phyloP scores from a whole-genome alignment of 2,329 filamentous ascomycete genomes.

The Colletotrichum endophyticum region DNA sequence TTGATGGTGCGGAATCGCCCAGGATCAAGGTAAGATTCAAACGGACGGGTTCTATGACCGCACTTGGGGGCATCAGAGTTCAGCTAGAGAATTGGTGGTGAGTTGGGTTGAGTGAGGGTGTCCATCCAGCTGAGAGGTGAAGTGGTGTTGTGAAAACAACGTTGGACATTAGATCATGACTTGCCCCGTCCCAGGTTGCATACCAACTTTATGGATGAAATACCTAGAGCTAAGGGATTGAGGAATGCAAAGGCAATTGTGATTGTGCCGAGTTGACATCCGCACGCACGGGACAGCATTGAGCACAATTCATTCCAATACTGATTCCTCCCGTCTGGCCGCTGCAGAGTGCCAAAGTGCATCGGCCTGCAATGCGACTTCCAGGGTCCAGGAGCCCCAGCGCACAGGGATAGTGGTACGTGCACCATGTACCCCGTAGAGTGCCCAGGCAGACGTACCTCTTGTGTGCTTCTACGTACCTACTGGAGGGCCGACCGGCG shows the following conservation, averaged over 20 bases:
- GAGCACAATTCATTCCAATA: background rate
- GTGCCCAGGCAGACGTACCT: background rate
- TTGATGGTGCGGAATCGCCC: background rate
- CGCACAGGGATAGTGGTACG: background rate
- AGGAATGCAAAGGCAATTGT: background rate
- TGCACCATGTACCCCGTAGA: background rate
- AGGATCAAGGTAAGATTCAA: background rate
- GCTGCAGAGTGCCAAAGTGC: background rate
- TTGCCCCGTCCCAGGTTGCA: background rate
- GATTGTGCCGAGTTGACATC: background rate
- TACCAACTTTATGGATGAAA: background rate
- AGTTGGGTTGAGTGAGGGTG: background rate
- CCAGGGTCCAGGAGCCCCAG: conserved; percentile 2
- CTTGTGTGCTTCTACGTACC: background rate
- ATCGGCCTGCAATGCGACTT: background rate
- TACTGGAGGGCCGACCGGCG: background rate
- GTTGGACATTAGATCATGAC: background rate
- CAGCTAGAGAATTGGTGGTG: background rate
- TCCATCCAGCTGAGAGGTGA: background rate
- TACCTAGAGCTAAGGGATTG: background rate
- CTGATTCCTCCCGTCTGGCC: background rate
- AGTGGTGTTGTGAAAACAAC: background rate
- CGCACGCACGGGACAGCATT: background rate
- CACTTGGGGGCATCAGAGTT: background rate
- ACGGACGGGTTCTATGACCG: background rate